Evolutionary conservation across 208 protist species (phyloP).

Genomic region (Crithidia acanthocephali): DNA sequence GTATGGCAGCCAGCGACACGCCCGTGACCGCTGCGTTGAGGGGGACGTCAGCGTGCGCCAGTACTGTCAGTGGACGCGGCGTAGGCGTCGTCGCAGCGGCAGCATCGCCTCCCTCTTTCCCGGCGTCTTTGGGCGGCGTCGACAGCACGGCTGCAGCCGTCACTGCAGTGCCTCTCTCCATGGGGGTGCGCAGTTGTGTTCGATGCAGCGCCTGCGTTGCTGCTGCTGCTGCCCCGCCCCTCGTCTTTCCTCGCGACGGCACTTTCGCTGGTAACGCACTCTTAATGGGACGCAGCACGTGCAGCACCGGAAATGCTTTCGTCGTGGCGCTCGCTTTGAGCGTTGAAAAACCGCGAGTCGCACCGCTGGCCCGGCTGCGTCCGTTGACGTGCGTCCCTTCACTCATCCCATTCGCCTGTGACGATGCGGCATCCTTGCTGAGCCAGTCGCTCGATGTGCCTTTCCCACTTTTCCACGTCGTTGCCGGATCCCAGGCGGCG

Average conservation of each 20-base stretch:
- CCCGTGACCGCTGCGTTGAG: background rate
- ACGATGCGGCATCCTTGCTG: background rate
- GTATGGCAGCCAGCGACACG: constrained; percentile 18
- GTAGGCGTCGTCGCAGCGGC: no score
- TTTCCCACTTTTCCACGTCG: background rate
- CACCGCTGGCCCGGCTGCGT: background rate
- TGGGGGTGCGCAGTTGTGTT: no score
- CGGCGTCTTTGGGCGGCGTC: no score
- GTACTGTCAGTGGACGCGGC: no score
- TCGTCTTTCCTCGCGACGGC: no score
- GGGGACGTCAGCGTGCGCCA: background rate
- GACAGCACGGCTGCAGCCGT: no score
- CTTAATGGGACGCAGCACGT: constrained; percentile 24
- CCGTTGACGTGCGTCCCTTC: no score
- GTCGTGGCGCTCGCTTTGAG: constrained; percentile 30
- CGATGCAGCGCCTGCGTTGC: background rate
- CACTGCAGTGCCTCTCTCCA: no score
- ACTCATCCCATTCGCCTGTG: no score
- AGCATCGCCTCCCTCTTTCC: no score
- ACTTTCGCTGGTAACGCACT: constrained; percentile 10
- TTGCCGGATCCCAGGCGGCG: constrained; percentile 14
- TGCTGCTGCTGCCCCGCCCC: no score
- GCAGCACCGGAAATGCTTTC: constrained; percentile 32
- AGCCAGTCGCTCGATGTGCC: background rate
- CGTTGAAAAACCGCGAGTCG: background rate